phyloP scores from a whole-genome alignment of 768 basidiomycete genomes.

The Lactarius hengduanensis region DNA sequence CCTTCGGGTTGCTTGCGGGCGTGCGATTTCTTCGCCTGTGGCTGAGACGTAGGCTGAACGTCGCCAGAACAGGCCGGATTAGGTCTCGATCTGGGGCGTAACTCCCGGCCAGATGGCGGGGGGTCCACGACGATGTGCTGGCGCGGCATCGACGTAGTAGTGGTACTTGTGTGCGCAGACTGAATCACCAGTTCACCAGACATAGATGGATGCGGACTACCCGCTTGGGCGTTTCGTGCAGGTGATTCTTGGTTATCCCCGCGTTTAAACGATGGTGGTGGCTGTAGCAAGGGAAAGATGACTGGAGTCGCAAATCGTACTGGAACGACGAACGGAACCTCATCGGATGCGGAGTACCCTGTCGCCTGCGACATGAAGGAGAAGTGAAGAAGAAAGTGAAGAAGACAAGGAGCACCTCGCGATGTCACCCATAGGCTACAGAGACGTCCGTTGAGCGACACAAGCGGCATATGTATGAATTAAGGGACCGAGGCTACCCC shows the following conservation, averaged over 20 bases:
- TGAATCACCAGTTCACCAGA: not conserved
- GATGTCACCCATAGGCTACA: not conserved
- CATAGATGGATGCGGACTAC: not conserved
- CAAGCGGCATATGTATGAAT: not conserved
- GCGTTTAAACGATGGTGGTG: conserved; percentile 22
- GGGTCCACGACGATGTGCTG: not conserved
- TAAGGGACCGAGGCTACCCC: not conserved
- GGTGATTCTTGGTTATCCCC: not conserved
- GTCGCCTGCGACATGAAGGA: conserved; percentile 19
- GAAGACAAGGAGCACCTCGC: conserved; percentile 17
- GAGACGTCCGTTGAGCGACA: conserved; percentile 6
- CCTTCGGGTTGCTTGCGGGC: conserved; percentile 47
- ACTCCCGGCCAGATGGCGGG: not conserved
- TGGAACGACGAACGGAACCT: not conserved
- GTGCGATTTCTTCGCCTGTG: conserved; percentile 44
- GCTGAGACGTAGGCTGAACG: not conserved
- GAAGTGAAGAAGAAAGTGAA: conserved; percentile 4
- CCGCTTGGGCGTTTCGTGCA: not conserved
- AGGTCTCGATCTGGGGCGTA: not conserved
- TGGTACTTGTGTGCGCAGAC: not conserved
- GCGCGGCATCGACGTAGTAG: not conserved
- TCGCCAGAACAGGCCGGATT: not conserved
- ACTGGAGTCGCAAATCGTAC: conserved; percentile 6
- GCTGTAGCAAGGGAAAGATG: not conserved
- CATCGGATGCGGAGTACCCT: conserved; percentile 1